Evolutionary conservation across 306 rosid genomes (phyloP), one percentile per base, ranked within the genome.

Genomic region (Hylodesmum podocarpum): DNA sequence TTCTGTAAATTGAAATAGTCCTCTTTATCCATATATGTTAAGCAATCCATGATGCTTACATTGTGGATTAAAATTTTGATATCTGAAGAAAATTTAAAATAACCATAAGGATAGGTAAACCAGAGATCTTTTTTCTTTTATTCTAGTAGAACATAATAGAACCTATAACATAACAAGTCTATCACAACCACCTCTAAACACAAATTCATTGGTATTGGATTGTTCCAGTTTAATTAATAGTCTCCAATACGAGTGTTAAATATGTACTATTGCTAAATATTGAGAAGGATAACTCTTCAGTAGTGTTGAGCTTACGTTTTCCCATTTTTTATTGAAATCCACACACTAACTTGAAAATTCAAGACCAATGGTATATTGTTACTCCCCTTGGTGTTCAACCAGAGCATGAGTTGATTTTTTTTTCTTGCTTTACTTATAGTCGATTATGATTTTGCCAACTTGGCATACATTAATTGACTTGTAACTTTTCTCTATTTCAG

Each of bases 371-470:
- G 19, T 22, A 19, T 13, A 36, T 21, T 61, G 25, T 14, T 41
- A 34, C 8, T 49, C 61, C 59, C 61, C 29, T 47, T 47, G 10
- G 25, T 54, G 10, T 51, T 33, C 13, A 11, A 44, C 44, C 51
- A 24, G 39, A 61, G 40, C 58, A 57, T 44, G 69, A 69, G 29
- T 53, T 22, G 22, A 14, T 51, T 39, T 15, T 44, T 15, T 44
- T 24, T 19, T 6, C 62, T 47, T 70, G 31, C 73, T 62, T 50
- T 18, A 24, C 73, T 40, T 71, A 65, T 24, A 27, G 46, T 13
- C 28, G 28, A 50, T 12, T 40, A 68, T 24, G 78, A 39, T 46
- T 78, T 49, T 78, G 41, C 55, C 31, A 78, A 70, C 34, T 22
- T 41, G 47, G 13, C 43, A 15, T 15, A n/a, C 34, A 68, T 21